A percentile compares a stretch with the other conserved stretches of the same genome.
Conservation (phyloP, 305 asterid species). For the Fraxinus dipetala region DNA sequence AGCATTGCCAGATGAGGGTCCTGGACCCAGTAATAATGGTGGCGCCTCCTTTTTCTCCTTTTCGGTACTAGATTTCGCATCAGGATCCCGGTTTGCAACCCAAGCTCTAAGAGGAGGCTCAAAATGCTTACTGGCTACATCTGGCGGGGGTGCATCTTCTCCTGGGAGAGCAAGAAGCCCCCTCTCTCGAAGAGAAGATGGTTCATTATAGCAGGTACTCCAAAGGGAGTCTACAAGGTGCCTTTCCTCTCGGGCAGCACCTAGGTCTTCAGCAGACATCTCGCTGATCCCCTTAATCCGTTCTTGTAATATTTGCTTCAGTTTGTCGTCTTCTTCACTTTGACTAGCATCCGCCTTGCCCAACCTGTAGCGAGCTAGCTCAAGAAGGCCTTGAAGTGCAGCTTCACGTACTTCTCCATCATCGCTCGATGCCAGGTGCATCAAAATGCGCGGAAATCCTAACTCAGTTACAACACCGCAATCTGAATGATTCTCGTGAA, state of each 20-base stretch:
- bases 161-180: constrained; percentile 76
- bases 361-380: constrained; percentile 43
- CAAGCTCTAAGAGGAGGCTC: constrained; percentile 78
- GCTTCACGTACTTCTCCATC: constrained; percentile 82
- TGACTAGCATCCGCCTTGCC: constrained; percentile 22
- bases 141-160: constrained; percentile 82
- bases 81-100: constrained; percentile 58
- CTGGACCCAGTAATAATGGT: constrained; percentile 59
- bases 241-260: constrained; percentile 75
- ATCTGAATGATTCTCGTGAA: constrained; percentile 59
- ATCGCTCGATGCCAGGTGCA: constrained; percentile 75
- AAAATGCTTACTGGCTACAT: constrained; percentile 73
- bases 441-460: constrained; percentile 66
- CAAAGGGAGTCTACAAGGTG: constrained; percentile 80
- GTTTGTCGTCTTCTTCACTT: constrained; percentile 48
- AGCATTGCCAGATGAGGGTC: constrained; percentile 27
- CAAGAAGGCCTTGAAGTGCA: constrained; percentile 76
- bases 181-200: constrained; percentile 66
- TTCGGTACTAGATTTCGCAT: constrained; percentile 27
- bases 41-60: constrained; percentile 54
- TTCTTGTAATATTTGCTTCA: constrained; percentile 64
- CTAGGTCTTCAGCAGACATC: constrained; percentile 75
- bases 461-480: constrained; percentile 50
- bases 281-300: constrained; percentile 55
- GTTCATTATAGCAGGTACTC: constrained; percentile 55